A percentile compares a stretch with the other conserved stretches of the same genome.
Evolutionary conservation across 495 filamentous ascomycete species (phyloP).

Genomic region (Aspergillus ostianus): DNA sequence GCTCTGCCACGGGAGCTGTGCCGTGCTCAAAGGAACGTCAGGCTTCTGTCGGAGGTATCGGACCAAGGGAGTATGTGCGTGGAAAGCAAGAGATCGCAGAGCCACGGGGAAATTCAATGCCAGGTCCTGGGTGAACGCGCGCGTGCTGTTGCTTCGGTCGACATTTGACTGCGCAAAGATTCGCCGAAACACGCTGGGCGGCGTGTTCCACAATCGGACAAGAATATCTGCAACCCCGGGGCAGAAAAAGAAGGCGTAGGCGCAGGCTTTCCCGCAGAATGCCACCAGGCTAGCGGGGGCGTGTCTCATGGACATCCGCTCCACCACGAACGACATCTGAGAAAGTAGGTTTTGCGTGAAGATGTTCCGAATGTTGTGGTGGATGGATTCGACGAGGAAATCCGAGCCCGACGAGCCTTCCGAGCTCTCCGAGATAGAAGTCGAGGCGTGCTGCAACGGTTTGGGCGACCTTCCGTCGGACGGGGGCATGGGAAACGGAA

Average conservation of each 20-base stretch:
- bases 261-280: slow-evolving; percentile 91
- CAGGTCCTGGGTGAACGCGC: slow-evolving; percentile 52
- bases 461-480: slow-evolving; percentile 26
- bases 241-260: slow-evolving; percentile 96
- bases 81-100: slow-evolving; percentile 70
- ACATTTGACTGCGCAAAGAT: slow-evolving; percentile 65
- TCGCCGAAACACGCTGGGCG: slow-evolving; percentile 63
- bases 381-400: slow-evolving; percentile 83
- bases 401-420: slow-evolving; percentile 58
- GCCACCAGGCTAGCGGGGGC: slow-evolving; percentile 90
- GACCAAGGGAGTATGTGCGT: slow-evolving; percentile 59
- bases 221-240: slow-evolving; percentile 85
- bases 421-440: slow-evolving; percentile 41
- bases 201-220: slow-evolving; percentile 77
- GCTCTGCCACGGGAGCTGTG: slow-evolving; percentile 79
- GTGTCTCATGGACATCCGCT: slow-evolving; percentile 85
- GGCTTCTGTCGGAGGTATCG: slow-evolving; percentile 66
- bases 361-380: slow-evolving; percentile 90
- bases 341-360: slow-evolving; percentile 83
- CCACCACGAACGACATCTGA: slow-evolving; percentile 86
- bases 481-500: slow-evolving; percentile 55
- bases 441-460: slow-evolving; percentile 35
- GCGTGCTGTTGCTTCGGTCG: slow-evolving; percentile 35
- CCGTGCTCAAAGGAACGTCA: slow-evolving; percentile 64
- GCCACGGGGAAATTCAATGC: slow-evolving; percentile 68